Evolutionary conservation across 2,329 filamentous ascomycete genomes (phyloP), one percentile per base, ranked within the genome.

Genomic region (Neoascochyta sp.): DNA sequence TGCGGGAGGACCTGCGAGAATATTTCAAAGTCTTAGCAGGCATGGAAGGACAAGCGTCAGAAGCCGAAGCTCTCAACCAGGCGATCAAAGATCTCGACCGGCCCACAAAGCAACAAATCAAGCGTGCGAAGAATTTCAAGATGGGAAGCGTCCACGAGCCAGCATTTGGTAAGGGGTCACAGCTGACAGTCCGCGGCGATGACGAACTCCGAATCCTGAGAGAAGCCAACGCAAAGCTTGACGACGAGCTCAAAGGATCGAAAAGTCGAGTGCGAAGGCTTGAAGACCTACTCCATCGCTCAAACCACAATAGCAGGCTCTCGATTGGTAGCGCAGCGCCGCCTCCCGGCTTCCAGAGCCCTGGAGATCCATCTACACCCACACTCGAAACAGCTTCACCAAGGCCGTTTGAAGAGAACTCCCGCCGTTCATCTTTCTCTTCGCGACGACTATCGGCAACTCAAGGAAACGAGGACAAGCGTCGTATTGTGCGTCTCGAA

Each of bases 81-180:
- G 76, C 88, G 11, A 75, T 93, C 37, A 80, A 81, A 39, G 88
- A 94, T 31, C 71, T 96, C 9, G 81, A 81, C 56, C 78, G 76
- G 33, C 88, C 90, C 3, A 92, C 86, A 0, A 87, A 83, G 49
- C 86, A 92, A 58, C 89, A 94, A 56, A 78, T 81, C 39, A 89
- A 87, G 62, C 79, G 87, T 34, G 78, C 92, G 5, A 94, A 90
- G 60, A 88, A 87, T 4, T 96, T 98, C 70, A 95, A 95, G 58
- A 92, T 93, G 55, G 92, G 92, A 10, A 96, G 92, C 55, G 76
- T 96, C 20, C 88, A 95, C 51, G 92, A 96, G 57, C 82, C 83
- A n/a, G 79, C 78, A 3, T 75, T 95, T 39, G 87, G 87, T n/a
- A 80, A 83, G 52, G 93, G 86, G 44, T 90, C 87, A 1, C 54